phyloP scores from a whole-genome alignment of 805 yeast species.

The Lipomyces japonicus region DNA sequence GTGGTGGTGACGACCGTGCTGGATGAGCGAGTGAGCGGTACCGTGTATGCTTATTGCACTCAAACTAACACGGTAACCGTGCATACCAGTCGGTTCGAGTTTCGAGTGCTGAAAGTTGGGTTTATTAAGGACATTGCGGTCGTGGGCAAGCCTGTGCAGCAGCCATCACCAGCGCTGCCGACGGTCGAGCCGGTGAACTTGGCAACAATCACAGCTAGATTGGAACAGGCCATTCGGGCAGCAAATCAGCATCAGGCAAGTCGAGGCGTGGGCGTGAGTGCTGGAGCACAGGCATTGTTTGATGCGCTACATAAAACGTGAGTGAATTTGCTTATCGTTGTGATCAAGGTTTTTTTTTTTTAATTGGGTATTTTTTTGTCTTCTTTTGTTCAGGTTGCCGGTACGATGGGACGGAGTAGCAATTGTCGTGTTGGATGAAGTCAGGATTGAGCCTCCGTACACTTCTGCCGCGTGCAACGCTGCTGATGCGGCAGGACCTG shows the following conservation, averaged over 20 bases:
- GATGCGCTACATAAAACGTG: conserved; percentile 44
- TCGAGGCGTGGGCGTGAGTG: conserved; percentile 40
- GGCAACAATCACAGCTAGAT: conserved; percentile 33
- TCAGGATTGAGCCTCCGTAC: conserved; percentile 46
- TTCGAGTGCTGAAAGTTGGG: conserved; percentile 53
- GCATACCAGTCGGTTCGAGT: conserved; percentile 36
- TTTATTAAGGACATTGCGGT: conserved; percentile 55
- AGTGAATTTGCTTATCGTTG: conserved; percentile 6
- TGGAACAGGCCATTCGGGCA: conserved; percentile 32
- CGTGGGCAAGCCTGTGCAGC: conserved; percentile 39
- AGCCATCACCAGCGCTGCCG: conserved; percentile 37
- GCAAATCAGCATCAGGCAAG: conserved; percentile 32
- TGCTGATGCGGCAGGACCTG: conserved; percentile 36
- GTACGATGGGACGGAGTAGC: conserved; percentile 45
- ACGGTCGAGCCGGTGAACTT: conserved; percentile 38
- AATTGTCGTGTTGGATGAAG: conserved; percentile 48
- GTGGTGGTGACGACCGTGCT: conserved; percentile 59
- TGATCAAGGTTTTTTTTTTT: background rate
- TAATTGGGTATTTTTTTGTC: background rate
- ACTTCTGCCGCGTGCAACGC: conserved; percentile 35
- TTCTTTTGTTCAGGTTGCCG: conserved; percentile 35
- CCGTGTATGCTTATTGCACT: conserved; percentile 58
- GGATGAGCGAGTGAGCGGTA: conserved; percentile 58
- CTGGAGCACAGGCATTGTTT: conserved; percentile 47
- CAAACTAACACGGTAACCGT: conserved; percentile 44